phyloP scores from a whole-genome alignment of 1,284 basidiomycete genomes.

The Porogramme epimiltina region DNA sequence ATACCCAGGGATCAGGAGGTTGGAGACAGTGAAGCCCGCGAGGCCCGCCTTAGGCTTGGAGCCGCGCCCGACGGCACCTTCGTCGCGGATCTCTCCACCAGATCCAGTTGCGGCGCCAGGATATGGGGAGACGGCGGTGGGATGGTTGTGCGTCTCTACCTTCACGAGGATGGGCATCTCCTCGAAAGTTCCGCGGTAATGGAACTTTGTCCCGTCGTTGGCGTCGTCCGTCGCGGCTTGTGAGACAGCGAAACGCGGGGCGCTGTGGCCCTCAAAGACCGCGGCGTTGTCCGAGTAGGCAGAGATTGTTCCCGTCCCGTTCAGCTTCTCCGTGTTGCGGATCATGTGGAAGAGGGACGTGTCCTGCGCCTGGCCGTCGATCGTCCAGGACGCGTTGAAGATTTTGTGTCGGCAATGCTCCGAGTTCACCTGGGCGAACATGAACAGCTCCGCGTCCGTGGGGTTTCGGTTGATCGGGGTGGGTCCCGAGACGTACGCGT shows the following conservation, averaged over 20 bases:
- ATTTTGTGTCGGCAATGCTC: conserved; percentile 99
- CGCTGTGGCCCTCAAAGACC: conserved; percentile 82
- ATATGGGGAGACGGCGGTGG: conserved; percentile 97
- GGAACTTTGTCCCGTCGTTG: conserved; percentile 35
- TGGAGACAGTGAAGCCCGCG: conserved; percentile 93
- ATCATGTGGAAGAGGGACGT: conserved; percentile 97
- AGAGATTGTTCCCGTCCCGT: conserved; percentile 82
- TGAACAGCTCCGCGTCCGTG: conserved; percentile 98
- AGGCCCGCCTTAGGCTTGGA: conserved; percentile 97
- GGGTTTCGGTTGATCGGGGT: conserved; percentile 76
- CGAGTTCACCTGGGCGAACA: conserved; percentile 99
- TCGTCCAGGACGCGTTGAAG: conserved; percentile 97
- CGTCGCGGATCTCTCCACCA: conserved; percentile 97
- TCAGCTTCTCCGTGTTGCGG: conserved; percentile 89
- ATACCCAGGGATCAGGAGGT: conserved; percentile 88
- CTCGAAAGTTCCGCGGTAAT: conserved; percentile 65
- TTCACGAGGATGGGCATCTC: conserved; percentile 94
- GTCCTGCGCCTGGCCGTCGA: conserved; percentile 73
- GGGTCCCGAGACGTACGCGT: conserved; percentile 79
- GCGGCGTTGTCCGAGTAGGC: conserved; percentile 99
- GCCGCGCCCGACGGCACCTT: conserved; percentile 93
- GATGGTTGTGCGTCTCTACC: conserved; percentile 99
- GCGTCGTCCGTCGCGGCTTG: conserved; percentile 36
- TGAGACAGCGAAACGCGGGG: conserved; percentile 81
- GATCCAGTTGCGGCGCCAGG: conserved; percentile 98